A percentile compares a stretch with the other conserved stretches of the same genome.
Conservation (phyloP, 2,329 filamentous ascomycete genomes). For the Leptosphaerulina australis region DNA sequence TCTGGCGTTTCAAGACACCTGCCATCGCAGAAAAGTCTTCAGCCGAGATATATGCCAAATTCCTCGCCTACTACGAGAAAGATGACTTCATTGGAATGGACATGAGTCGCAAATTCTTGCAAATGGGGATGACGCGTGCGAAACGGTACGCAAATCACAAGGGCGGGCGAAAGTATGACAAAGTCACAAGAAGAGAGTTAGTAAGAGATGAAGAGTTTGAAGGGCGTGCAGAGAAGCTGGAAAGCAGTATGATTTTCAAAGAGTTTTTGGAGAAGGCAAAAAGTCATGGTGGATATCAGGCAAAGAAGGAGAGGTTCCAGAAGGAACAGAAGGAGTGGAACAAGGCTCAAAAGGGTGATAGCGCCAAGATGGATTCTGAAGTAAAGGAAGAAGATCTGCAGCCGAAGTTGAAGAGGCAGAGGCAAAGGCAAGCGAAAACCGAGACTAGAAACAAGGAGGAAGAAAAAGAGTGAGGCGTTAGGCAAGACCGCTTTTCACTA, state of each 20-base stretch:
- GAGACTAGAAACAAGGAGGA: neutral
- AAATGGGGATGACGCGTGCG: conserved; percentile 69
- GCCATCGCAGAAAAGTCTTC: conserved; percentile 60
- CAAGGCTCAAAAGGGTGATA: conserved; percentile 29
- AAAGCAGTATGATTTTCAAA: conserved; percentile 57
- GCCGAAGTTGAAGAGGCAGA: neutral
- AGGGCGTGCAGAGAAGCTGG: conserved; percentile 58
- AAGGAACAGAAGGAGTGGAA: conserved; percentile 56
- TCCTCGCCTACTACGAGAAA: conserved; percentile 58
- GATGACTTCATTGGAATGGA: conserved; percentile 69
- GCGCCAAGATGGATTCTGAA: conserved; percentile 15
- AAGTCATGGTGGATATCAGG: conserved; percentile 53
- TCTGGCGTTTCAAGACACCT: conserved; percentile 64
- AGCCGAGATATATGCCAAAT: conserved; percentile 56
- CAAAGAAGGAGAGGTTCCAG: conserved; percentile 55
- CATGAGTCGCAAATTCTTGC: conserved; percentile 68
- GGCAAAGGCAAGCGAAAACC: neutral
- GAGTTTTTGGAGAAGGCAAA: conserved; percentile 57
- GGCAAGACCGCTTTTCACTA: too few relatives aligned
- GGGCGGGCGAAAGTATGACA: conserved; percentile 63
- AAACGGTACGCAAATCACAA: conserved; percentile 63
- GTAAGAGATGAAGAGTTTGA: conserved; percentile 54
- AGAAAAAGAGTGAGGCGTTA: too few relatives aligned
- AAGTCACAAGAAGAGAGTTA: conserved; percentile 48
- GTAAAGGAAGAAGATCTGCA: conserved; percentile 5